Percentiles rank a stretch among this genome's conserved stretches.
Evolutionary conservation across 2,329 filamentous ascomycete genomes (phyloP).

Genomic region (Paecilomyces formosus): DNA sequence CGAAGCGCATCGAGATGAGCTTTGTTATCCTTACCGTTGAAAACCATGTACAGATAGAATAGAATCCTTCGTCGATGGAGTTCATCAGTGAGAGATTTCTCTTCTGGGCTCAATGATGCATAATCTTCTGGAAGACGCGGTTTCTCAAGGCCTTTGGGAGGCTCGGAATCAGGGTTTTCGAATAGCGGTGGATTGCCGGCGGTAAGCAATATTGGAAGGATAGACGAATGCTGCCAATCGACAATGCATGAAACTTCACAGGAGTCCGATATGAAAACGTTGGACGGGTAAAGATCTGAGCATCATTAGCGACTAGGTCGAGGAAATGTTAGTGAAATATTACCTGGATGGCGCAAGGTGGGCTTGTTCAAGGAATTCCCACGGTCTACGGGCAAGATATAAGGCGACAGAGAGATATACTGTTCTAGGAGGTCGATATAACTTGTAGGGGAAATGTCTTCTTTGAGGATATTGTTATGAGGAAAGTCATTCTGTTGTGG

Average conservation of each 20-base stretch:
- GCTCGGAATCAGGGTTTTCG: slow-evolving; percentile 15
- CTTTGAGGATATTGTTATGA: slow-evolving; percentile 4
- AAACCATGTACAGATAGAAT: slow-evolving; percentile 16
- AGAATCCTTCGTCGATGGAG: slow-evolving; percentile 10
- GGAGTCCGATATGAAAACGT: slow-evolving; percentile 14
- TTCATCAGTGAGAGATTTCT: slow-evolving; percentile 14
- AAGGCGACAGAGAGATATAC: slow-evolving; percentile 4
- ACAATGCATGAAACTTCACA: slow-evolving; percentile 14
- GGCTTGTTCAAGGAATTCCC: slow-evolving; percentile 1
- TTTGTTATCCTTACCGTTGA: slow-evolving; percentile 15
- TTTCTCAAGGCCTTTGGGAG: slow-evolving; percentile 6
- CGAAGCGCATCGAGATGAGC: slow-evolving; percentile 12
- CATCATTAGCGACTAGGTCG: background rate
- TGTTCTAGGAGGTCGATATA: slow-evolving; percentile 4
- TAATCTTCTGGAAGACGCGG: slow-evolving; percentile 13
- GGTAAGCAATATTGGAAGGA: slow-evolving; percentile 11
- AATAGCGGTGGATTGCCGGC: slow-evolving; percentile 14
- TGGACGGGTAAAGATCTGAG: slow-evolving; percentile 15
- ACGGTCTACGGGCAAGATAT: slow-evolving; percentile 4
- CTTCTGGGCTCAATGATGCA: slow-evolving; percentile 7
- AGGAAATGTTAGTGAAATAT: background rate
- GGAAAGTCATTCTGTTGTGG: slow-evolving; percentile 4
- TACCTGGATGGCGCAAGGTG: slow-evolving; percentile 7
- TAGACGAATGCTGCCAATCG: slow-evolving; percentile 18
- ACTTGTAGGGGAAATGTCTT: background rate